Percentiles rank a stretch among this genome's conserved stretches.
Evolutionary conservation across 306 rosid species (phyloP).

Genomic region (Neltuma alba): DNA sequence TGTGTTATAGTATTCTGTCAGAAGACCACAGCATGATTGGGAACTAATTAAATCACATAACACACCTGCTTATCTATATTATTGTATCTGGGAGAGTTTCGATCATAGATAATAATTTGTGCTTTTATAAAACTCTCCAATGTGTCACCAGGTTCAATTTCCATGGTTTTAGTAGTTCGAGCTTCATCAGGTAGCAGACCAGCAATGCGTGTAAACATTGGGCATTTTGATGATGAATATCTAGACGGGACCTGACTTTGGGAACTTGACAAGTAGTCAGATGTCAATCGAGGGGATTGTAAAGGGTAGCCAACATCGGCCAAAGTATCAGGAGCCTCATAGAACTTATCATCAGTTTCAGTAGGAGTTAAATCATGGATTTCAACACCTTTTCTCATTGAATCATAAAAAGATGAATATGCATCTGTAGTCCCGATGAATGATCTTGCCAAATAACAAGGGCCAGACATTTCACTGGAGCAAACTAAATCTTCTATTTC

Average conservation of each 20-base stretch:
- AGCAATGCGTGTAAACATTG: constrained; percentile 66
- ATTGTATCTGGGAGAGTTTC: constrained; percentile 74
- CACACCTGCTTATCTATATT: constrained; percentile 79
- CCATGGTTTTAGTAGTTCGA: constrained; percentile 43
- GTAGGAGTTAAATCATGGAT: constrained; percentile 40
- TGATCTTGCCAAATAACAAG: constrained; percentile 90
- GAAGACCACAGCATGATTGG: constrained; percentile 22
- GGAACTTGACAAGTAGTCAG: constrained; percentile 39
- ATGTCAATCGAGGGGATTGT: constrained; percentile 52
- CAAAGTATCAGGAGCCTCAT: constrained; percentile 88
- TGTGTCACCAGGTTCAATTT: constrained; percentile 50
- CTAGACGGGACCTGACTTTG: constrained; percentile 35
- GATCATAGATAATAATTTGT: constrained; percentile 73
- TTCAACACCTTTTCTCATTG: constrained; percentile 43
- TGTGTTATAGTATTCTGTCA: constrained; percentile 26
- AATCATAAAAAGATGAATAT: constrained; percentile 44
- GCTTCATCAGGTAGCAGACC: constrained; percentile 77
- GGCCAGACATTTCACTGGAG: constrained; percentile 48
- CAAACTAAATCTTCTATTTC: constrained; percentile 93
- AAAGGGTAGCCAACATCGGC: constrained; percentile 55
- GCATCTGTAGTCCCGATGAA: constrained; percentile 62
- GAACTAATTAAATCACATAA: constrained; percentile 34
- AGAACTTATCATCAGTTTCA: constrained; percentile 84
- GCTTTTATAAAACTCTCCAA: constrained; percentile 91
- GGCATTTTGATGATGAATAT: constrained; percentile 47